Base-by-base conservation (phyloP, 768 basidiomycete species). In the Panellus pusillus region DNA sequence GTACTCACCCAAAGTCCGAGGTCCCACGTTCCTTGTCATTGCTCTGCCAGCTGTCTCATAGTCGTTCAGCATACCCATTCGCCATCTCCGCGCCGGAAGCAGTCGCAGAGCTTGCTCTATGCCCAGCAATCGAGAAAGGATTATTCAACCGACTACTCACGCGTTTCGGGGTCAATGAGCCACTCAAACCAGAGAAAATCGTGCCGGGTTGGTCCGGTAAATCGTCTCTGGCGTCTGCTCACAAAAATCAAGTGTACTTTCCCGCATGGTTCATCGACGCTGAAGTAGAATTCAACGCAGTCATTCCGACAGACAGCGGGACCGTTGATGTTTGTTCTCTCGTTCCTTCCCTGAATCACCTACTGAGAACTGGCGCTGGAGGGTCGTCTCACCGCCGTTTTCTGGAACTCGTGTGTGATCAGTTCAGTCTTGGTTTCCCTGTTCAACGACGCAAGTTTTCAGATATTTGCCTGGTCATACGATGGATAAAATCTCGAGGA, bases 261-360 rank as follows among this genome's bases (percentile, higher is more conserved):
- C 86, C 86, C 4, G 77, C 74, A 11, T 88, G 86, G 86, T 70
- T 82, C 28, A 66, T 86, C 28, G 80, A 82, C 58, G 80, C 74
- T 9, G 79, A 84, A 63, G 61, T 82, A 15, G 69, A 78, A 59
- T 75, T 68, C 9, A 69, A 69, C 59, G 70, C 67, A 57, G 50
- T 63, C 46, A 43, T 64, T 18, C 58, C 65, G 29, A 65, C 48
- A 18, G 28, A 43, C 43, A 61, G 45, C 41, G 54, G 58, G 27
- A 66, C 72, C 55, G 67, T 72, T 48, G 19, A 48, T 52, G 58
- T 55, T 27, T 43, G 31, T 45, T 13, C 9, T 29, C 44, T 39
- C 24, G 24, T 35, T 20, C 18, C 31, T 9, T 11, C 37, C 19
- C 15, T 47, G 39, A 50, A 43, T 24, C 42, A 3, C 37, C 38